A percentile compares a stretch with the other conserved stretches of the same genome.
Conservation (phyloP, 2,329 filamentous ascomycete genomes). For the Diaporthe citriasiana region DNA sequence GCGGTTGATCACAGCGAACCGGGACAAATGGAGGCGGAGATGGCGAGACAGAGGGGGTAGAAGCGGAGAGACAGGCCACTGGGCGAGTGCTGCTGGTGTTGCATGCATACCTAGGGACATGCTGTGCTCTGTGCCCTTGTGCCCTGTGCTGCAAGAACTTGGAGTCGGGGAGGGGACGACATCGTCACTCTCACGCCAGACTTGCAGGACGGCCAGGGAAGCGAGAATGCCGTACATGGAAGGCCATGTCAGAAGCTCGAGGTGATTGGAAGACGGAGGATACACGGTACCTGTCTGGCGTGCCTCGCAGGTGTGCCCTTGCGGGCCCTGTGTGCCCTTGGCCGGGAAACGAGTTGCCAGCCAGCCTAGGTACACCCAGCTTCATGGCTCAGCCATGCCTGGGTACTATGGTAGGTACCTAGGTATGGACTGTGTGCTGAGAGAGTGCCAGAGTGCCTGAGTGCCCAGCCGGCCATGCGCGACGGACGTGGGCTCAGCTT, state of each 20-base stretch:
- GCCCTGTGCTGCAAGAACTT: constrained; percentile 1
- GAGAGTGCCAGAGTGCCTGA: background rate
- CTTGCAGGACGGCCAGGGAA: constrained; percentile 22
- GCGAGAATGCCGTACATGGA: constrained; percentile 8
- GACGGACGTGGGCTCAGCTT: background rate
- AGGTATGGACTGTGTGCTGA: background rate
- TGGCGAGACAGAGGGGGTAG: background rate
- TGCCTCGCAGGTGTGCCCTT: background rate
- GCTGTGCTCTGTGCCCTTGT: constrained; percentile 18
- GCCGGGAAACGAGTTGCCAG: constrained; percentile 14
- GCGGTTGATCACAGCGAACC: background rate
- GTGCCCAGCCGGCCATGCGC: constrained; percentile 16
- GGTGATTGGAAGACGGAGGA: constrained; percentile 5
- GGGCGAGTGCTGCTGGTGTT: constrained; percentile 4
- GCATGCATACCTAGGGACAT: constrained; percentile 28
- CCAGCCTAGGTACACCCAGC: background rate
- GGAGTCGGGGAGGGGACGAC: constrained; percentile 11
- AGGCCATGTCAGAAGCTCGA: background rate
- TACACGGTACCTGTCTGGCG: background rate
- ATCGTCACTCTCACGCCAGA: constrained; percentile 42
- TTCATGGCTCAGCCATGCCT: background rate
- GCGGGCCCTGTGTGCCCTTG: background rate
- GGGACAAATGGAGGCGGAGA: background rate
- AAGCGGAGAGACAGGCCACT: constrained; percentile 4
- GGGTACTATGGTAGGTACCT: too few species aligned